These are phyloP conservation scores for Collybia mongolica DNA, from an alignment of 768 basidiomycete genomes.

Conservation along the genomic window DNA sequence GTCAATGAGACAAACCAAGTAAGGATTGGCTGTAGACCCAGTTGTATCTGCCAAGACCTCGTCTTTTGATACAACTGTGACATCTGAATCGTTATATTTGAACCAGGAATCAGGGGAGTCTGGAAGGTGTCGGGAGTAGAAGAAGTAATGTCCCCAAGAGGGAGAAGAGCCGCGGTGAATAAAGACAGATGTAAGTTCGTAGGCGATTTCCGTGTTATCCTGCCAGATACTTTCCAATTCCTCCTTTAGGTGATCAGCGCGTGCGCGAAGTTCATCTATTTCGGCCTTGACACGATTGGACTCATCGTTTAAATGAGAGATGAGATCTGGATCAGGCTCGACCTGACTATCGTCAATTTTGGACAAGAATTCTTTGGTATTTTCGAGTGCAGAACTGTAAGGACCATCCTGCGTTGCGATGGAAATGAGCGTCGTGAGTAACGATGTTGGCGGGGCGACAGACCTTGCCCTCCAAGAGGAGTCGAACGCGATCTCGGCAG, in stretches of 20 bases:
- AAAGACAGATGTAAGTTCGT: conserved; percentile 93
- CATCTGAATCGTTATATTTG: conserved; percentile 94
- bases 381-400: conserved; percentile 53
- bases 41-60: conserved; percentile 90
- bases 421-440: neutral
- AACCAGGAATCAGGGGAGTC: conserved; percentile 83
- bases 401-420: conserved; percentile 51
- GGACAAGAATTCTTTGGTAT: conserved; percentile 58
- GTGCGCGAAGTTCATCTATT: conserved; percentile 51
- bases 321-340: conserved; percentile 61
- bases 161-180: conserved; percentile 89
- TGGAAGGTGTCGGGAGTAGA: conserved; percentile 89
- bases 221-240: conserved; percentile 77
- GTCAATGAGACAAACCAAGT: conserved; percentile 55
- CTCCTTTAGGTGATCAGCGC: conserved; percentile 54
- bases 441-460: conserved; percentile 7
- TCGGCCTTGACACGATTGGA: conserved; percentile 50
- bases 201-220: conserved; percentile 63
- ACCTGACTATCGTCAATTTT: conserved; percentile 39
- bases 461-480: conserved; percentile 74
- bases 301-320: conserved; percentile 52
- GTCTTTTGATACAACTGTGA: conserved; percentile 70
- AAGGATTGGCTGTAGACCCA: conserved; percentile 88
- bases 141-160: conserved; percentile 93
- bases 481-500: conserved; percentile 65